phyloP scores from a whole-genome alignment of 768 basidiomycete species.

The Boletus rubescentipes region DNA sequence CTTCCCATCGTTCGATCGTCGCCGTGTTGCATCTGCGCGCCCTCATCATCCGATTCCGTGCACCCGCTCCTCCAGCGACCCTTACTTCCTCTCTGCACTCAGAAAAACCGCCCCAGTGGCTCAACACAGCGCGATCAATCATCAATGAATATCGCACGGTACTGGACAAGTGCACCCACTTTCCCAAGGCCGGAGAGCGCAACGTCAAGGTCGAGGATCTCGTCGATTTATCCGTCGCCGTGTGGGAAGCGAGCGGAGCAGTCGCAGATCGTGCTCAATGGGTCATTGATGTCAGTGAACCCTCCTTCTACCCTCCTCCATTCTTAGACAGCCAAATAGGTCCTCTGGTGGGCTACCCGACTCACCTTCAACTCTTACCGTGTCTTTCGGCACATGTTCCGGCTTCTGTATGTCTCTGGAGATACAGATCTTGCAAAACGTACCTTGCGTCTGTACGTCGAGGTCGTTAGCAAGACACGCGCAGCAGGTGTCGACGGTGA shows the following conservation, averaged over 20 bases:
- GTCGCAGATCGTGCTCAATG: slow-evolving; percentile 64
- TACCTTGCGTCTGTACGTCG: slow-evolving; percentile 77
- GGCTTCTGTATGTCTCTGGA: slow-evolving; percentile 62
- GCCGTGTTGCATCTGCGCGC: slow-evolving; percentile 73
- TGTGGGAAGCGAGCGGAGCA: slow-evolving; percentile 77
- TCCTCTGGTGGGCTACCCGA: slow-evolving; percentile 92
- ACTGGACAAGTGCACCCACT: slow-evolving; percentile 64
- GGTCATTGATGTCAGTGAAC: slow-evolving; percentile 71
- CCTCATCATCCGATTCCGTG: slow-evolving; percentile 52
- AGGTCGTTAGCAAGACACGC: slow-evolving; percentile 80
- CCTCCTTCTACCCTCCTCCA: neutral
- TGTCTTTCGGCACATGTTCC: slow-evolving; percentile 81
- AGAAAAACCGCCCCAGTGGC: slow-evolving; percentile 51
- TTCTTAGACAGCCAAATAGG: slow-evolving; percentile 39
- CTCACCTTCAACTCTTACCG: slow-evolving; percentile 92
- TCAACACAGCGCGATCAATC: slow-evolving; percentile 61
- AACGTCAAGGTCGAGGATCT: slow-evolving; percentile 83
- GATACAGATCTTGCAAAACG: slow-evolving; percentile 66
- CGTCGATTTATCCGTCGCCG: slow-evolving; percentile 72
- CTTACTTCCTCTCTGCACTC: slow-evolving; percentile 20
- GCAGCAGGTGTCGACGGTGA: slow-evolving; percentile 48
- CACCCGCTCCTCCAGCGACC: slow-evolving; percentile 13
- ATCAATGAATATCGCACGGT: slow-evolving; percentile 71
- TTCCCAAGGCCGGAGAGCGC: slow-evolving; percentile 78
- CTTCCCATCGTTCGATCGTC: slow-evolving; percentile 70